phyloP scores from a whole-genome alignment of 1,284 basidiomycete species.

The Entoloma clypeatum region DNA sequence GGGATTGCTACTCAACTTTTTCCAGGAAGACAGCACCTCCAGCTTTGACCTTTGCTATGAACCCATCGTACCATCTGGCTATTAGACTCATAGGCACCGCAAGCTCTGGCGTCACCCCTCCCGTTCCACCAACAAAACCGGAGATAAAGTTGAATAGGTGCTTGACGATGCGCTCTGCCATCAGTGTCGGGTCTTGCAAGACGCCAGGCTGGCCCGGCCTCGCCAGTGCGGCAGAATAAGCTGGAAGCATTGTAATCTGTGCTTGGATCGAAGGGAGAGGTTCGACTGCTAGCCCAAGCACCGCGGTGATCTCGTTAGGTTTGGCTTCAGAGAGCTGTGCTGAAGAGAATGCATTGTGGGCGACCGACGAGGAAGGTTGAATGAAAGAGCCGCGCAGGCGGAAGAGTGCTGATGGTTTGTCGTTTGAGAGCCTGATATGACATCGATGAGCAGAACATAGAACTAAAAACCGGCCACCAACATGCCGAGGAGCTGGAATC shows the following conservation, averaged over 20 bases:
- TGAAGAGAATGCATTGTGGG: constrained; percentile 53
- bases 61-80: constrained; percentile 79
- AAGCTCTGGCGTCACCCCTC: constrained; percentile 53
- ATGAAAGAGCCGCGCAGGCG: constrained; percentile 70
- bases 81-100: constrained; percentile 75
- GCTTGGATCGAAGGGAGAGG: constrained; percentile 56
- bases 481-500: constrained; percentile 88
- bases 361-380: constrained; percentile 41
- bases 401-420: constrained; percentile 91
- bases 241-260: constrained; percentile 51
- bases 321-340: constrained; percentile 25
- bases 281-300: constrained; percentile 71
- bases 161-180: constrained; percentile 66
- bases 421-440: constrained; percentile 73
- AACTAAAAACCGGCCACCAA: constrained; percentile 36
- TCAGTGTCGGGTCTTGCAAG: constrained; percentile 29
- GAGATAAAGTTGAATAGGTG: constrained; percentile 84
- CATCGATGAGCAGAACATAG: constrained; percentile 1
- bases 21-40: constrained; percentile 77
- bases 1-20: too few species aligned
- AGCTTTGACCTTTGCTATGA: constrained; percentile 68
- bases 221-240: constrained; percentile 30
- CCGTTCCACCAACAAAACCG: constrained; percentile 58
- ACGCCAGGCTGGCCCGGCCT: constrained; percentile 16
- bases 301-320: constrained; percentile 53